A percentile compares a stretch with the other conserved stretches of the same genome.
Conservation (phyloP, 192 early-diverging fungal species). For the Backusella tuberculispora region DNA sequence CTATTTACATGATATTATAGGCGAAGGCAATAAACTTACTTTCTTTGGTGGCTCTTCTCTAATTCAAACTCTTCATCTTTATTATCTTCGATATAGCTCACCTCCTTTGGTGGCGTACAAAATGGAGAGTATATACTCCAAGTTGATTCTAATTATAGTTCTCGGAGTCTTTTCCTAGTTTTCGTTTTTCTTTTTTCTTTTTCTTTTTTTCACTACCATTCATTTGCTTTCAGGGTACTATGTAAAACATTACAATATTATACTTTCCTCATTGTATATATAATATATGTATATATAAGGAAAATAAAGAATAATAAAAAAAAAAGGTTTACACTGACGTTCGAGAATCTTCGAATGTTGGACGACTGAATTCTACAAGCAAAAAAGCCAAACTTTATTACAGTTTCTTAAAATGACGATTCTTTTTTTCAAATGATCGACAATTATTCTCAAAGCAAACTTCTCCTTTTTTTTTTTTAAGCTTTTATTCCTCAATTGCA, state of each 20-base stretch:
- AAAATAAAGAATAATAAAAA: background rate
- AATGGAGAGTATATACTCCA: background rate
- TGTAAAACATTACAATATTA: too few species aligned
- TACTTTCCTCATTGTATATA: too few species aligned
- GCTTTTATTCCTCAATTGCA: background rate
- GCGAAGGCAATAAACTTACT: background rate
- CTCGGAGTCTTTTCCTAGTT: background rate
- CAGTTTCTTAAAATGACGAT: background rate
- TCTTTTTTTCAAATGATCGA: background rate
- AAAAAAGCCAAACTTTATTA: background rate
- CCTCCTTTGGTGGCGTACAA: slow-evolving; percentile 9
- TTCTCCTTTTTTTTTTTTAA: background rate
- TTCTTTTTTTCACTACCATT: too few species aligned
- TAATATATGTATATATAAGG: too few species aligned
- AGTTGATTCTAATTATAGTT: background rate
- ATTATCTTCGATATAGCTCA: background rate
- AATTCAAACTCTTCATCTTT: background rate
- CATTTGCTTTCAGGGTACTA: too few species aligned
- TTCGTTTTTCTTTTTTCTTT: too few species aligned
- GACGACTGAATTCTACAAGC: background rate
- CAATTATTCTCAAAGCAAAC: background rate
- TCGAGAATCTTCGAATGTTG: background rate
- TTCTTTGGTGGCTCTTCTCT: background rate
- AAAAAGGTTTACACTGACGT: background rate
- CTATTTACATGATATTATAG: background rate